phyloP scores from a whole-genome alignment of 805 yeast genomes.

The Tanozyma kutaoensis region DNA sequence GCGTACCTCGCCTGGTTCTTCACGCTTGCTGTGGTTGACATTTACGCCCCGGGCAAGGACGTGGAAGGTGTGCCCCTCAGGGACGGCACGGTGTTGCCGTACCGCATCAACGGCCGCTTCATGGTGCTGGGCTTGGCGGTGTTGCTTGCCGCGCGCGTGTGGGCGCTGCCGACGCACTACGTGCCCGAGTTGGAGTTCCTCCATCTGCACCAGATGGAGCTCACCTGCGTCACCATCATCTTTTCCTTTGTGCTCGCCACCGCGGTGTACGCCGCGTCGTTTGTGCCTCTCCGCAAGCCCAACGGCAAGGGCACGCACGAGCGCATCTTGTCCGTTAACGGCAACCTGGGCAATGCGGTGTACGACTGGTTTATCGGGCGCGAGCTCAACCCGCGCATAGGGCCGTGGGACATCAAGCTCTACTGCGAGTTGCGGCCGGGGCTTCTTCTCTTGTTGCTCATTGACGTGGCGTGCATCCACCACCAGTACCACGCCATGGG shows the following conservation, averaged over 20 bases:
- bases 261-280: constrained; percentile 57
- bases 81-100: constrained; percentile 58
- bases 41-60: constrained; percentile 49
- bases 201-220: constrained; percentile 52
- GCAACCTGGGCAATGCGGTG: constrained; percentile 62
- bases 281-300: constrained; percentile 35
- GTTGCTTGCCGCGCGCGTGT: constrained; percentile 38
- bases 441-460: constrained; percentile 68
- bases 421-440: constrained; percentile 96
- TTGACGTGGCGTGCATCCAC: constrained; percentile 70
- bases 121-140: constrained; percentile 28
- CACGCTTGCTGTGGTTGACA: constrained; percentile 48
- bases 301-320: constrained; percentile 49
- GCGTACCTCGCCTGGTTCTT: constrained; percentile 67
- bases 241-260: constrained; percentile 53
- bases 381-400: constrained; percentile 85
- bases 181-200: constrained; percentile 75
- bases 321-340: constrained; percentile 70
- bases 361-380: constrained; percentile 98
- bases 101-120: constrained; percentile 72
- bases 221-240: constrained; percentile 48
- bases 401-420: constrained; percentile 74
- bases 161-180: constrained; percentile 29
- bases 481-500: constrained; percentile 59
- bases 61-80: constrained; percentile 58